Base-by-base conservation (phyloP, 139 green algal genomes). In the Chlamydomonas eustigma region DNA sequence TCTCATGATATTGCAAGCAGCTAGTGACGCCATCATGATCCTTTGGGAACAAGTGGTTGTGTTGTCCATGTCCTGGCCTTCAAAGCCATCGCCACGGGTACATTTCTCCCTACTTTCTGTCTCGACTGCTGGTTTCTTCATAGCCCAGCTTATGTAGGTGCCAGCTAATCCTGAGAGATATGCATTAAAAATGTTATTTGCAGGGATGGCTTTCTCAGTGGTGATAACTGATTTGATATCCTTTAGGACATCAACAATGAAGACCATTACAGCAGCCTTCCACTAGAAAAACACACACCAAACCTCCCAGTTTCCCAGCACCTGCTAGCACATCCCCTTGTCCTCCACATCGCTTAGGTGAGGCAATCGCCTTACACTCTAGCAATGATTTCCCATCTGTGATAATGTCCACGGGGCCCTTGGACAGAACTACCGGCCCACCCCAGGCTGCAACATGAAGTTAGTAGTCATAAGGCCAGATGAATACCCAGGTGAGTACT, bases 301-400 rank as follows among this genome's bases (percentile, higher is more conserved):
- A n/a, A n/a, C n/a, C n/a, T n/a, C n/a, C n/a, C n/a, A n/a, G n/a
- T n/a, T n/a, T n/a, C n/a, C n/a, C n/a, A n/a, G n/a, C 70, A 87
- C 86, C 86, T 73, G 86, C 77, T 51, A 91, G 33, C 22, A 94
- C 78, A 67, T 94, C 89, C 1, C 89, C 89, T 50, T 92, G 87
- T 0, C 89, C 89, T 0, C 89, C 89, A 39, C 76, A 89, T 28
- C 89, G 86, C 64, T 84, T 80, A 22, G 75, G 80, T 24, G 82
- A 77, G 0, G 80, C 81, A 24, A 39, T 63, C 4, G 64, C 51
- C 1, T 65, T 58, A 34, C 81, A 86, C 12, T 35, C 2, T 25
- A 86, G 25, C 28, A 51, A 51, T 4, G 35, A 18, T 28, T 1
- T 22, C 1, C 78, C 80, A 37, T 83, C 67, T 3, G 39, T 82